Base-by-base conservation (phyloP, 2,329 filamentous ascomycete species). In the Alternaria arborescens region DNA sequence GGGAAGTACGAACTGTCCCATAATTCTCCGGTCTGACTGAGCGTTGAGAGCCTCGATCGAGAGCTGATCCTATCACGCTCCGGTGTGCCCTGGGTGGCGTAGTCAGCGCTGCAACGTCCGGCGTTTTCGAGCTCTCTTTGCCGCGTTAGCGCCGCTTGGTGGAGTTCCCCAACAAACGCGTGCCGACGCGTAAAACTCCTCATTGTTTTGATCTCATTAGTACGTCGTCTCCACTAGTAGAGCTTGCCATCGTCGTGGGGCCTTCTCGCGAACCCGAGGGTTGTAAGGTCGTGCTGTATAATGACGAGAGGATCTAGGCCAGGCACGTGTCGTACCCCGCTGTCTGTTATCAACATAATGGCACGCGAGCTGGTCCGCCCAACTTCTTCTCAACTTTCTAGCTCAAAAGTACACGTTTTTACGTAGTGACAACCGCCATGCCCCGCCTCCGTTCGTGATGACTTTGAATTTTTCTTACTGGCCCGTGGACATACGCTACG, bases 131-230 rank as follows among this genome's bases (percentile, higher is more conserved):
- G 46, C 46, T 38, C 54, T 55, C 55, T 46, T 55, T 50, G 46
- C 53, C 50, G 55, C 60, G 51, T 52, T 65, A 63, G 60, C 54
- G 52, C 47, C 26, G 18, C 52, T 53, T 52, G 44, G 59, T 64
- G 41, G 44, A 48, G 48, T 55, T 30, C n/a, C 66, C 60, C 62
- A 56, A 59, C 67, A 61, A 63, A 70, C 59, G 63, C 63, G 58
- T 64, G 57, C 52, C 62, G 40, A 66, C 60, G 60, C 58, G 65
- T 53, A 51, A 20, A 46, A 47, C 40, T 36, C 34, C n/a, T 34
- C n/a, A 20, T 48, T 48, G 46, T 43, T 58, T 50, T 42, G 42
- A 36, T 44, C 48, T 43, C 42, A 40, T 6, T 28, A 26, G 36
- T n/a, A 43, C 7, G 14, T 20, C 28, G 22, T 14, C 43, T 43